A percentile compares a stretch with the other conserved stretches of the same genome.
These are phyloP conservation scores for Coprinellus micaceus DNA, from an alignment of 768 basidiomycete genomes.

Conservation along the genomic window DNA sequence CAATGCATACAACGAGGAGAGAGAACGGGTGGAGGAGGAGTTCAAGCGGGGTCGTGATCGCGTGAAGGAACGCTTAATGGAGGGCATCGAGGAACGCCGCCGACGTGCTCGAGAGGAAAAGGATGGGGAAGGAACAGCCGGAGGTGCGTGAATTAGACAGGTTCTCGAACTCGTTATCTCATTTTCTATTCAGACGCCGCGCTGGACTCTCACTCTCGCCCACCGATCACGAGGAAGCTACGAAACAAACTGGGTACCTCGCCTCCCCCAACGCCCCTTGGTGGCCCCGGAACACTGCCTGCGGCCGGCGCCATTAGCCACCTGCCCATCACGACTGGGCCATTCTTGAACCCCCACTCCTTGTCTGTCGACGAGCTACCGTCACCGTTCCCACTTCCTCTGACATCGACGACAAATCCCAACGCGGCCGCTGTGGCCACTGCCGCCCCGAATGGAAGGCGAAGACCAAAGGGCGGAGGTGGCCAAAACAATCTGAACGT, in stretches of 20 bases:
- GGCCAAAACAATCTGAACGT: conserved; percentile 55
- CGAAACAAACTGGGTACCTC: conserved; percentile 78
- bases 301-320: conserved; percentile 32
- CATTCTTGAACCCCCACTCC: conserved; percentile 78
- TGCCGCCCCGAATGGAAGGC: conserved; percentile 35
- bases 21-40: conserved; percentile 77
- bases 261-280: conserved; percentile 71
- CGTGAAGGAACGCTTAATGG: conserved; percentile 72
- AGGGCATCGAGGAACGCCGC: conserved; percentile 81
- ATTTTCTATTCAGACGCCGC: conserved; percentile 51
- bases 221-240: conserved; percentile 80
- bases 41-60: conserved; percentile 72
- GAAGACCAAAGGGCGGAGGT: conserved; percentile 52
- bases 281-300: conserved; percentile 38
- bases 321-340: conserved; percentile 64
- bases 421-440: conserved; percentile 14
- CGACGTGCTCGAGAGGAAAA: conserved; percentile 82
- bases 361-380: conserved; percentile 84
- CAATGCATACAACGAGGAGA: conserved; percentile 74
- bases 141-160: conserved; percentile 41
- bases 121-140: conserved; percentile 79
- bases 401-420: conserved; percentile 19
- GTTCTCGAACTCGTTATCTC: conserved; percentile 6
- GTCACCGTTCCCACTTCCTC: conserved; percentile 49
- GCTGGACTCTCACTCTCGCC: conserved; percentile 71